phyloP scores from a whole-genome alignment of 2,329 filamentous ascomycete species.

The Trichocomaceae sp. region DNA sequence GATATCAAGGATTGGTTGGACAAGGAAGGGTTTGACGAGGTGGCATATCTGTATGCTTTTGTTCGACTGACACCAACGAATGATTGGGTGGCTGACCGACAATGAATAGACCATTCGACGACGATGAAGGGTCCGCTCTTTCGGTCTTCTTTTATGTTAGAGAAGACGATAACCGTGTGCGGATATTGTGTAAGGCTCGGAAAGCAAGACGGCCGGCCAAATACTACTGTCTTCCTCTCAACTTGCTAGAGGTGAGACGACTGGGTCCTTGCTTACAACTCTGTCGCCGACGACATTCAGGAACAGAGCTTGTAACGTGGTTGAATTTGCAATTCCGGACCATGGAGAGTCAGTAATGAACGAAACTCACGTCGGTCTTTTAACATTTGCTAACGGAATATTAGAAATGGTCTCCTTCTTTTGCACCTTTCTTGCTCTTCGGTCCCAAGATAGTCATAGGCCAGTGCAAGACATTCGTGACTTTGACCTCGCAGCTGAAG shows the following conservation, averaged over 20 bases:
- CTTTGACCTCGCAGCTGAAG: conserved; percentile 44
- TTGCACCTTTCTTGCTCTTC: conserved; percentile 51
- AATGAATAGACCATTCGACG: conserved; percentile 35
- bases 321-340: conserved; percentile 48
- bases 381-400: neutral
- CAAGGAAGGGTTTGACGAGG: conserved; percentile 30
- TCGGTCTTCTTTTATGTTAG: conserved; percentile 48
- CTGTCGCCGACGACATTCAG: conserved; percentile 29
- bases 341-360: conserved; percentile 44
- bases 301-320: conserved; percentile 45
- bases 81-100: conserved; percentile 9
- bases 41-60: conserved; percentile 32
- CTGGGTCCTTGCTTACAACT: conserved; percentile 34
- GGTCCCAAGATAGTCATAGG: conserved; percentile 46
- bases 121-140: conserved; percentile 36
- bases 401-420: conserved; percentile 53
- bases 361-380: neutral
- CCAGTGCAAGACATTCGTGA: conserved; percentile 40
- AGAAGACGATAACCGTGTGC: conserved; percentile 44
- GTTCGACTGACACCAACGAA: neutral
- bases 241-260: conserved; percentile 36
- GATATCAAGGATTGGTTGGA: conserved; percentile 26
- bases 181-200: conserved; percentile 48
- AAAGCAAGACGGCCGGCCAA: conserved; percentile 35
- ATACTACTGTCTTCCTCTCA: conserved; percentile 47